These are phyloP conservation scores for Pisolithus orientalis DNA, from an alignment of 768 basidiomycete genomes.

Conservation along the genomic window DNA sequence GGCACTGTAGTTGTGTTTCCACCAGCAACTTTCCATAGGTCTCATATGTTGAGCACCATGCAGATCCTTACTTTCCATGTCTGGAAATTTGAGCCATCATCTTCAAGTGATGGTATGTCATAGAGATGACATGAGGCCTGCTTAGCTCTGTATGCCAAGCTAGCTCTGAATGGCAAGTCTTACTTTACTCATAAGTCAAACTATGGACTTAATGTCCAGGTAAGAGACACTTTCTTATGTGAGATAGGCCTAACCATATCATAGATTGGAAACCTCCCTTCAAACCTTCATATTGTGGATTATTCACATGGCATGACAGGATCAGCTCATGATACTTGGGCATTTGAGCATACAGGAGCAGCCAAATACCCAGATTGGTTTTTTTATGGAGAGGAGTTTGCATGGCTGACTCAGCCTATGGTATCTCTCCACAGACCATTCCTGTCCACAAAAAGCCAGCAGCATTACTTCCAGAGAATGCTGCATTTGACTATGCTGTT, in stretches of 20 bases:
- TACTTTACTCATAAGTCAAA: constrained; percentile 31
- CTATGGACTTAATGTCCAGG: constrained; percentile 31
- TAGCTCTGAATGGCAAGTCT: constrained; percentile 26
- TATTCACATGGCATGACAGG: constrained; percentile 29
- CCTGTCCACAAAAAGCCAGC: constrained; percentile 27
- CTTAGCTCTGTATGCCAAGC: constrained; percentile 14
- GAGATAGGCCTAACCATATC: too few species aligned
- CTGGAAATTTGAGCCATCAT: too few species aligned
- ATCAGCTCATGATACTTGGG: constrained; percentile 29
- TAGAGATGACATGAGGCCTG: too few species aligned
- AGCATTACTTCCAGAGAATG: constrained; percentile 19
- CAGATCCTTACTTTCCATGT: too few species aligned
- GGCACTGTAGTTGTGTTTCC: too few species aligned
- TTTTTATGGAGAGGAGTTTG: constrained; percentile 24
- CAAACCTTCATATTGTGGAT: constrained; percentile 25
- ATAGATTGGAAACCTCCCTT: constrained; percentile 29
- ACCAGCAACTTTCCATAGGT: too few species aligned
- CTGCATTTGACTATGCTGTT: constrained; percentile 19
- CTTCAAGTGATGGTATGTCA: too few species aligned
- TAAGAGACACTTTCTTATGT: too few species aligned
- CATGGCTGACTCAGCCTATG: too few species aligned
- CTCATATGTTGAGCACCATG: too few species aligned
- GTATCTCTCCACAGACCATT: too few species aligned
- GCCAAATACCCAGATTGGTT: constrained; percentile 15
- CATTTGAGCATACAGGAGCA: constrained; percentile 28